phyloP scores from a whole-genome alignment of 73 alveolate species.

The Uronychia setigera region DNA sequence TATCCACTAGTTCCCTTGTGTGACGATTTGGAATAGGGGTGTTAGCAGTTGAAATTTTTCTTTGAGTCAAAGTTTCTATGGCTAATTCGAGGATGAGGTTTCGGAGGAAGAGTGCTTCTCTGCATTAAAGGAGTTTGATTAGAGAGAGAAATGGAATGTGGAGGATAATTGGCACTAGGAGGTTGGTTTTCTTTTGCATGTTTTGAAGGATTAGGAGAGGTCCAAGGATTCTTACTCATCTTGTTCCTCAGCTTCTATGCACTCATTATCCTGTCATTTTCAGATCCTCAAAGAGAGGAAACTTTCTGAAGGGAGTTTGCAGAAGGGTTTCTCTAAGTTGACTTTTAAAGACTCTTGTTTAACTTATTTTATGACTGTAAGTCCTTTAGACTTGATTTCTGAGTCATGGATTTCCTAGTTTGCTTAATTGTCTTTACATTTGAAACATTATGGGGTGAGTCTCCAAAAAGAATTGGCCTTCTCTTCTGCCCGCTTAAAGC shows the following conservation, averaged over 20 bases:
- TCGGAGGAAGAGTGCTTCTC: background rate
- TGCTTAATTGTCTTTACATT: background rate
- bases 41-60: background rate
- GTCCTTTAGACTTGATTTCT: background rate
- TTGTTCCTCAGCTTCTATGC: background rate
- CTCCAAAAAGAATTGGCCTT: background rate
- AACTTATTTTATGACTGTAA: background rate
- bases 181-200: background rate
- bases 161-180: background rate
- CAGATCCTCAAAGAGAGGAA: background rate
- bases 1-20: no score
- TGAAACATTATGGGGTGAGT: background rate
- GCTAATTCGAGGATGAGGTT: background rate
- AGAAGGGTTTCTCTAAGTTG: background rate
- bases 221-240: background rate
- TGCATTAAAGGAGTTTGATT: background rate
- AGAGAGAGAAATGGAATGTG: background rate
- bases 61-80: background rate
- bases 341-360: background rate
- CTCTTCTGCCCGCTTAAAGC: conserved; percentile 2
- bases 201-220: background rate
- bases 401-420: background rate
- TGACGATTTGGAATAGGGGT: no score
- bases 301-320: background rate
- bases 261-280: background rate